Evolutionary conservation across 106 monocot genomes (phyloP).

Genomic region (Amphibolis antarctica): DNA sequence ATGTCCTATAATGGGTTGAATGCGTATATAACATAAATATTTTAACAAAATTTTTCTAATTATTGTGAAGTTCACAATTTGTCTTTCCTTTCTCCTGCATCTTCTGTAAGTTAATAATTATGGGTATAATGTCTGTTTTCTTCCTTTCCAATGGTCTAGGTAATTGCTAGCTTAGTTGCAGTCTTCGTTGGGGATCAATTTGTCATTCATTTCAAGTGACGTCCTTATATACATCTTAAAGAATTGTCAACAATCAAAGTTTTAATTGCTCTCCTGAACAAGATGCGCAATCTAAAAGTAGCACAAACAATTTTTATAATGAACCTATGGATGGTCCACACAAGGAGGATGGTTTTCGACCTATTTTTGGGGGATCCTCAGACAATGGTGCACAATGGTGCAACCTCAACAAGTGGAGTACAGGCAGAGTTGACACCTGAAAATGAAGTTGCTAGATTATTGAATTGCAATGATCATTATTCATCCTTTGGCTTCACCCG

Average conservation of each 20-base stretch:
- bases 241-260: slow-evolving; percentile 42
- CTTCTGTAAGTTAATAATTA: too few relatives aligned
- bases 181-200: slow-evolving; percentile 52
- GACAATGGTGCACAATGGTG: slow-evolving; percentile 39
- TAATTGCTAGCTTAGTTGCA: slow-evolving; percentile 26
- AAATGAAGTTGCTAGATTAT: slow-evolving; percentile 73
- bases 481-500: slow-evolving; percentile 72
- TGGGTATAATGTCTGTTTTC: background rate
- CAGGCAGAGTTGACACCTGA: slow-evolving; percentile 78
- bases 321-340: slow-evolving; percentile 25
- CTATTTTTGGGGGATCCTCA: slow-evolving; percentile 21
- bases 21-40: too few relatives aligned
- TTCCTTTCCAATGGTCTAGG: slow-evolving; percentile 22
- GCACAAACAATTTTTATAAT: slow-evolving; percentile 15
- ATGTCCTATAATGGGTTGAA: too few relatives aligned
- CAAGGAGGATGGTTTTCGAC: slow-evolving; percentile 22
- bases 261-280: slow-evolving; percentile 25
- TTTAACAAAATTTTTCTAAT: too few relatives aligned
- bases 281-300: slow-evolving; percentile 13
- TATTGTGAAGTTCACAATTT: too few relatives aligned
- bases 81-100: too few relatives aligned
- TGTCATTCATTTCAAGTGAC: slow-evolving; percentile 92
- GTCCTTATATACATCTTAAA: slow-evolving; percentile 50
- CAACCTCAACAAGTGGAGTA: slow-evolving; percentile 80
- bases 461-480: slow-evolving; percentile 88